These are phyloP conservation scores for Suillus brevipes DNA, from an alignment of 768 basidiomycete genomes.

Conservation along the genomic window DNA sequence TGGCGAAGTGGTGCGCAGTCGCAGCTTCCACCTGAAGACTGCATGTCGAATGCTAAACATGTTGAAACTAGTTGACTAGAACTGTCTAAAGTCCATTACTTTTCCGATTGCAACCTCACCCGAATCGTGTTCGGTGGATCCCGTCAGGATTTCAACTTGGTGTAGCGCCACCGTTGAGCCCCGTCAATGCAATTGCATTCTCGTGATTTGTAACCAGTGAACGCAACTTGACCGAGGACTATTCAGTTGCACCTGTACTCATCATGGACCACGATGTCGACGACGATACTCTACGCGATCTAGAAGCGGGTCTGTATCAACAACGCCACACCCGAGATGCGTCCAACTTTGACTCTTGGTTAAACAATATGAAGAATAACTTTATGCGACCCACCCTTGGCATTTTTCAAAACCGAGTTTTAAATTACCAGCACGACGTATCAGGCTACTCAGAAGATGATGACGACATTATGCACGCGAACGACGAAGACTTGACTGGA, in stretches of 20 bases:
- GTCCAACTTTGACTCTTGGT: background rate
- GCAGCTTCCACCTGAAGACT: background rate
- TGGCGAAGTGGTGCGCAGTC: background rate
- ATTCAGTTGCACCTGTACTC: background rate
- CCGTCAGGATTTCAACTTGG: background rate
- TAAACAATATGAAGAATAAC: background rate
- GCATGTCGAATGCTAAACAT: background rate
- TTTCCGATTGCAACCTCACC: background rate
- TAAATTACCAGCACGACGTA: background rate
- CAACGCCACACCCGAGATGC: background rate
- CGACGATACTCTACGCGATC: background rate
- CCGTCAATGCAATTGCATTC: background rate
- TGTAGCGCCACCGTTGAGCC: background rate
- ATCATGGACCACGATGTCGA: background rate
- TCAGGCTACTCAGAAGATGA: background rate
- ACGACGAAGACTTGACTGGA: background rate
- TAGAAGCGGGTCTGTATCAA: conserved; percentile 6
- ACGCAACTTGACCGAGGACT: background rate
- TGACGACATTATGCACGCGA: background rate
- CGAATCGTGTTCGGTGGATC: background rate
- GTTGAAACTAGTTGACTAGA: background rate
- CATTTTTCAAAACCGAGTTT: background rate
- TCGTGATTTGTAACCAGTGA: background rate
- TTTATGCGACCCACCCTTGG: conserved; percentile 1
- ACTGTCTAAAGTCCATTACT: background rate